Evolutionary conservation across 1,284 basidiomycete species (phyloP).

Genomic region (Cutaneotrichosporon mucoides): DNA sequence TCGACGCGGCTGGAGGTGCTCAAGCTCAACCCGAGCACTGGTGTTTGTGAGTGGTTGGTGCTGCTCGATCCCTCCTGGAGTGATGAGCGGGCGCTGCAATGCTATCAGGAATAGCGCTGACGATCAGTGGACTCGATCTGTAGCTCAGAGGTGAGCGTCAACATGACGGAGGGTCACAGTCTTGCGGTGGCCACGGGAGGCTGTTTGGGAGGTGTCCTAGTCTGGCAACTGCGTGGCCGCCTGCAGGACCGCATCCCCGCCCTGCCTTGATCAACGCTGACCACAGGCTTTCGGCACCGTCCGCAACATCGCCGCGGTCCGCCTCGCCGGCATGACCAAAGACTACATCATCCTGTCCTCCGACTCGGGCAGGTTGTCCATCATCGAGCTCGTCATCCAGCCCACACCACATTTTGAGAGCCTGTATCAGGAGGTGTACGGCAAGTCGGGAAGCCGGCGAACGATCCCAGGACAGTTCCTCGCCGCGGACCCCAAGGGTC

Average conservation of each 20-base stretch:
- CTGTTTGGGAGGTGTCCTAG: too few relatives aligned
- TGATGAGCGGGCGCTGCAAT: too few relatives aligned
- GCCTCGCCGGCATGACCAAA: constrained; percentile 90
- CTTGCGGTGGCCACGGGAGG: too few relatives aligned
- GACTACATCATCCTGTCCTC: constrained; percentile 94
- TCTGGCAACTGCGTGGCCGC: too few relatives aligned
- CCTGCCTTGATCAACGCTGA: too few relatives aligned
- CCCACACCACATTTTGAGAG: constrained; percentile 76
- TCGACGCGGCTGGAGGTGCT: constrained; percentile 77
- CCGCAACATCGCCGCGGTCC: constrained; percentile 78
- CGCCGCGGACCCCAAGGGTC: constrained; percentile 88
- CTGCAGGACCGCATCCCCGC: too few relatives aligned
- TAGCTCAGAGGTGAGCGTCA: constrained; percentile 28
- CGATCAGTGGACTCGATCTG: constrained; percentile 43
- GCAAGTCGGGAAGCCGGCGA: constrained; percentile 73
- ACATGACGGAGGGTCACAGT: too few relatives aligned
- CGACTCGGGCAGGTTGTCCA: constrained; percentile 87
- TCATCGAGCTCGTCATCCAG: constrained; percentile 77
- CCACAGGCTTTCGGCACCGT: constrained; percentile 74
- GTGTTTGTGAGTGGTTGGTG: constrained; percentile 53
- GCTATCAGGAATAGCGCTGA: too few relatives aligned
- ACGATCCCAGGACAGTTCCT: constrained; percentile 94
- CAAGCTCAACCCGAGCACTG: constrained; percentile 78
- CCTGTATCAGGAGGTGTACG: constrained; percentile 90
- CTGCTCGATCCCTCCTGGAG: too few relatives aligned